Base-by-base conservation (phyloP, 1,284 basidiomycete species). In the Chondrostereum purpureum region DNA sequence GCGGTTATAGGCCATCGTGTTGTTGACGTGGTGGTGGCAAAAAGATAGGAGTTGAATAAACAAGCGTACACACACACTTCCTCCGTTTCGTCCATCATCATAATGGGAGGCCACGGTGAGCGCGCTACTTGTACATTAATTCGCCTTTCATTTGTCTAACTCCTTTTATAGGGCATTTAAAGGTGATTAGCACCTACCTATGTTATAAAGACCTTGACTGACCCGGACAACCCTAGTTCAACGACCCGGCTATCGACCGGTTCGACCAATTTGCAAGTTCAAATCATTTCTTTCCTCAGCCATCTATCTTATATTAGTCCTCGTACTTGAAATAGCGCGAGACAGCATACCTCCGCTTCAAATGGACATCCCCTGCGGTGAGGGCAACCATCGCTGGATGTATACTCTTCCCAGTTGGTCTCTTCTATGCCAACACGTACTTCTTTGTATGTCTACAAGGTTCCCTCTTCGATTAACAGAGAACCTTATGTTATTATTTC, bases 201-300 rank as follows among this genome's bases (percentile, higher is more conserved):
- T 27, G 6, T 12, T n/a, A n/a, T n/a, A n/a, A n/a, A n/a, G n/a
- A n/a, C n/a, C n/a, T n/a, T n/a, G n/a, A n/a, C n/a, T n/a, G n/a
- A n/a, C n/a, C n/a, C n/a, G n/a, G n/a, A n/a, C n/a, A n/a, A n/a
- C n/a, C 31, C 18, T 16, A 35, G 19, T 21, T 31, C n/a, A 8
- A 31, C n/a, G 27, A 31, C n/a, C 27, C 27, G 33, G 42, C 42
- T 17, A 37, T 44, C n/a, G 50, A 51, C 27, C 47, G 47, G 17
- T 44, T 41, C 38, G 47, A 51, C 19, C 34, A 37, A n/a, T 51
- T 46, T 44, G 50, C 43, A 8, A 33, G 43, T 46, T 85, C 56
- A n/a, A n/a, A n/a, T n/a, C n/a, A n/a, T n/a, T n/a, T 81, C 87
- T 49, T 75, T 90, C 59, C 87, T 90, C 63, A 75, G 83, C 67